These are phyloP conservation scores for Gentiana straminea DNA, from an alignment of 257 asterid genomes.

Conservation along the genomic window DNA sequence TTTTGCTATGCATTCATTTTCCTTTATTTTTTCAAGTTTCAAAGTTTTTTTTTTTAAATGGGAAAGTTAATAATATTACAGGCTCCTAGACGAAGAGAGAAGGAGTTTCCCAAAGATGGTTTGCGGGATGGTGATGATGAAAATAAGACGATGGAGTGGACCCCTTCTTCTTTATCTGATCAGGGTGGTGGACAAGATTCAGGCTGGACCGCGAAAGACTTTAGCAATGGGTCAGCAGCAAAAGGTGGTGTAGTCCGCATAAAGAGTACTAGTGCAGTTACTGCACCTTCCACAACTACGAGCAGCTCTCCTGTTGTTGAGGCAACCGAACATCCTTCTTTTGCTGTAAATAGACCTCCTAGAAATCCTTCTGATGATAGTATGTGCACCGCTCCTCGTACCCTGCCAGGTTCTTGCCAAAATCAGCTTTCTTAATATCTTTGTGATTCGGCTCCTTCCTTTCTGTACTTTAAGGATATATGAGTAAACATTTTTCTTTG, in stretches of 20 bases:
- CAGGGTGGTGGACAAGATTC: conserved; percentile 35
- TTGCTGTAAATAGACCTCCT: conserved; percentile 34
- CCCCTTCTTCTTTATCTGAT: conserved; percentile 36
- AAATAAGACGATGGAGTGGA: conserved; percentile 46
- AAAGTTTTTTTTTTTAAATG: too few species aligned
- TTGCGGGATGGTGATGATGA: conserved; percentile 43
- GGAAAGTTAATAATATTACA: conserved; percentile 7
- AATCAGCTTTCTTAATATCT: conserved; percentile 1
- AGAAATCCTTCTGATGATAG: conserved; percentile 44
- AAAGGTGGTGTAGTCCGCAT: too few species aligned
- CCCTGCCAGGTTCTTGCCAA: conserved; percentile 65
- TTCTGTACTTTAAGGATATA: neutral
- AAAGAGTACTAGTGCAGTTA: too few species aligned
- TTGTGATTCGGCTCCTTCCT: neutral
- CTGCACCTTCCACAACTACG: too few species aligned
- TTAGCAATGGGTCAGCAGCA: too few species aligned
- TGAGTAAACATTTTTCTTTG: neutral
- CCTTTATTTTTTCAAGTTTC: too few species aligned
- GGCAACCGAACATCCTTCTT: conserved; percentile 41
- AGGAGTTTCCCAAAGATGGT: conserved; percentile 58
- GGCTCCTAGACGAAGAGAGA: conserved; percentile 63
- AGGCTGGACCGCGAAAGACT: neutral
- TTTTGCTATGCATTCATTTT: too few species aligned
- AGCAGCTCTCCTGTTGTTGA: conserved; percentile 32
- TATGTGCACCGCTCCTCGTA: conserved; percentile 49